A percentile compares a stretch with the other conserved stretches of the same genome.
Conservation (phyloP, 2,329 filamentous ascomycete species). For the Cladosporium oxysporum region DNA sequence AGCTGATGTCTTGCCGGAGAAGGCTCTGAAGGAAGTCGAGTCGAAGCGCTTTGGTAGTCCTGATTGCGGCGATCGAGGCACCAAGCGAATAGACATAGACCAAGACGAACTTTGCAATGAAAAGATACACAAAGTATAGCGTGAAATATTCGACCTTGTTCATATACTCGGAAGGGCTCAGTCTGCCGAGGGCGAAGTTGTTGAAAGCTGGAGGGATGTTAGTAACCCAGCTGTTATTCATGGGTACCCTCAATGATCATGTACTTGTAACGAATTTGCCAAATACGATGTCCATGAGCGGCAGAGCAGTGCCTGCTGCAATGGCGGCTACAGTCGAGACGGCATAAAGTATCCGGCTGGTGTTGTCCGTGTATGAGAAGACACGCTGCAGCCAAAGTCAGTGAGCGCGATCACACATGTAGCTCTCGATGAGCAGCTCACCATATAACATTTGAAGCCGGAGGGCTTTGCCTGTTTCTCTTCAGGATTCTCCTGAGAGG, state of each 20-base stretch:
- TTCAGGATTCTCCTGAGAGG: neutral
- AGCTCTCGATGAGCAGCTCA: neutral
- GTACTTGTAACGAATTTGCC: constrained; percentile 48
- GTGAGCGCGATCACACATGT: neutral
- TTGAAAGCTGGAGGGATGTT: neutral
- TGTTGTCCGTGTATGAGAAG: constrained; percentile 36
- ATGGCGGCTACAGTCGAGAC: constrained; percentile 40
- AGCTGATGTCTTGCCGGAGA: constrained; percentile 66
- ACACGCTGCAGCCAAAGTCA: constrained; percentile 27
- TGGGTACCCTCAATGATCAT: neutral
- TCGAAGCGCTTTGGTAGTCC: constrained; percentile 53
- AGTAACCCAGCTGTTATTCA: neutral
- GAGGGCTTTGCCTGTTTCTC: constrained; percentile 5
- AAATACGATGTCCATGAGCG: constrained; percentile 55
- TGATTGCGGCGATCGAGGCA: constrained; percentile 54
- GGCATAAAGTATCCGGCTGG: constrained; percentile 33
- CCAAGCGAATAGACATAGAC: constrained; percentile 55
- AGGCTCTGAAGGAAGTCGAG: constrained; percentile 65
- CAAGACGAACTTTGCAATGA: constrained; percentile 64
- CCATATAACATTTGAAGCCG: constrained; percentile 16
- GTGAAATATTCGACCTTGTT: constrained; percentile 39
- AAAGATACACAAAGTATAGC: constrained; percentile 70
- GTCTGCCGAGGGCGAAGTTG: constrained; percentile 10
- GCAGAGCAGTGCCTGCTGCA: constrained; percentile 48
- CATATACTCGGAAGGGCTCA: constrained; percentile 11